These are phyloP conservation scores for Cyphellophora attinorum DNA, from an alignment of 2,329 filamentous ascomycete species.

Conservation along the genomic window DNA sequence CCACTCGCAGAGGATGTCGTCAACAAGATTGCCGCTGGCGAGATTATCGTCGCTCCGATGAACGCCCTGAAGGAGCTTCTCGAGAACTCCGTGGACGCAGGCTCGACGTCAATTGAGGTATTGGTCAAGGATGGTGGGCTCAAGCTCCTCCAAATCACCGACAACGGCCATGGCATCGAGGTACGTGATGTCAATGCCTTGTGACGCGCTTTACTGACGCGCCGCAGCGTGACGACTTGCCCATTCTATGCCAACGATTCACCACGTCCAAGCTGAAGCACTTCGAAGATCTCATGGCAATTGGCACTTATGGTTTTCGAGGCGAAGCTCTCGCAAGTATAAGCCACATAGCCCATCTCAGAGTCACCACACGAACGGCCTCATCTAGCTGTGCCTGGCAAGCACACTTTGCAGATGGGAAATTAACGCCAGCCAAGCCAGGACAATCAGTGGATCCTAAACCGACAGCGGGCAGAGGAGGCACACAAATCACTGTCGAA, in stretches of 20 bases:
- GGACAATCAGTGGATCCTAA: conserved; percentile 81
- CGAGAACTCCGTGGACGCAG: conserved; percentile 96
- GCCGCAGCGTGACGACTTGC: conserved; percentile 71
- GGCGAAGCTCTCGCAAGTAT: conserved; percentile 95
- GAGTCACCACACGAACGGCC: conserved; percentile 86
- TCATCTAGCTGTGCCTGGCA: conserved; percentile 84
- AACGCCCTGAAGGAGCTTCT: conserved; percentile 94
- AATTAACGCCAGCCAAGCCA: conserved; percentile 71
- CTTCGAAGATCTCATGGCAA: conserved; percentile 84
- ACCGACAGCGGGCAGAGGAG: conserved; percentile 73
- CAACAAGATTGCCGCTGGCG: conserved; percentile 96
- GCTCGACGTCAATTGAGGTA: conserved; percentile 81
- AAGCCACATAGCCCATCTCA: conserved; percentile 93
- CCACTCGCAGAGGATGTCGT: conserved; percentile 86
- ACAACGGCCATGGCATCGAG: conserved; percentile 93
- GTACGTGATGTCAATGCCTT: conserved; percentile 39
- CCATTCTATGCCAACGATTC: conserved; percentile 89
- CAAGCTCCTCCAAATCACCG: conserved; percentile 91
- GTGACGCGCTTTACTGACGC: conserved; percentile 10
- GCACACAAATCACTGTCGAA: conserved; percentile 92
- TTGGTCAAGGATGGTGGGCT: conserved; percentile 90
- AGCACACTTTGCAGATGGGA: conserved; percentile 77
- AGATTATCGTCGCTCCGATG: conserved; percentile 95
- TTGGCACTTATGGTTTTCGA: conserved; percentile 94
- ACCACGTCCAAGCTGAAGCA: conserved; percentile 92